phyloP scores from a whole-genome alignment of 352 stramenopile species.

The Nothophytophthora sp. region DNA sequence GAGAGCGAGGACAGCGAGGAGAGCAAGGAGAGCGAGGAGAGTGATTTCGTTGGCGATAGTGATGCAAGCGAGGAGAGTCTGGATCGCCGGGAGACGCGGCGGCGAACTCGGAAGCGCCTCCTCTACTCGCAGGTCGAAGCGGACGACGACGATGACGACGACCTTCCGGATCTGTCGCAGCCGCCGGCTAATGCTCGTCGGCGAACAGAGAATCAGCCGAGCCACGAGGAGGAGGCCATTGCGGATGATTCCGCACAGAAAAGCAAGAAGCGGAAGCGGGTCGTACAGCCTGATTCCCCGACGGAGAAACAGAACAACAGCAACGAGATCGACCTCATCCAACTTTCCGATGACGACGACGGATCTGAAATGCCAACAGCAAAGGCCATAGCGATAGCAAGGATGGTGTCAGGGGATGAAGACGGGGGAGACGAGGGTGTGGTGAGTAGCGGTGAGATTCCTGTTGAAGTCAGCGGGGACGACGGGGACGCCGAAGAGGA shows the following conservation, averaged over 20 bases:
- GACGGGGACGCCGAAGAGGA: slow-evolving; percentile 16
- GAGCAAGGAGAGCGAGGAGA: slow-evolving; percentile 4
- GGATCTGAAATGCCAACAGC: neutral
- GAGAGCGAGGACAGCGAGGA: slow-evolving; percentile 20
- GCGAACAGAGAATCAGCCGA: neutral
- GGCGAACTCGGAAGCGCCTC: slow-evolving; percentile 43
- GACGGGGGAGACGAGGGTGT: neutral
- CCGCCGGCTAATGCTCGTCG: slow-evolving; percentile 6
- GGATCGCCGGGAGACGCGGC: slow-evolving; percentile 2
- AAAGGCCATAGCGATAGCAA: neutral
- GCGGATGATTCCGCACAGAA: neutral
- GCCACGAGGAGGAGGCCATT: slow-evolving; percentile 1
- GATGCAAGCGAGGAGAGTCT: slow-evolving; percentile 13
- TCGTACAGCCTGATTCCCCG: slow-evolving; percentile 2
- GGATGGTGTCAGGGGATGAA: neutral
- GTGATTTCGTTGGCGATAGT: slow-evolving; percentile 8
- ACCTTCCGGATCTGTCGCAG: slow-evolving; percentile 39
- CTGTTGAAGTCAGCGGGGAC: slow-evolving; percentile 11
- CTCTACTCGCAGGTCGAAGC: slow-evolving; percentile 44
- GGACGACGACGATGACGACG: slow-evolving; percentile 45
- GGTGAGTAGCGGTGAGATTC: neutral
- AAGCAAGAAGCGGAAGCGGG: slow-evolving; percentile 26
- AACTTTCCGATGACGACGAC: slow-evolving; percentile 14
- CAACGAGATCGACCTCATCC: slow-evolving; percentile 23
- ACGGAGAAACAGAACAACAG: slow-evolving; percentile 10